Percentiles rank a stretch among this genome's conserved stretches.
phyloP scores from a whole-genome alignment of 768 basidiomycete species.

The Suillus variegatus region DNA sequence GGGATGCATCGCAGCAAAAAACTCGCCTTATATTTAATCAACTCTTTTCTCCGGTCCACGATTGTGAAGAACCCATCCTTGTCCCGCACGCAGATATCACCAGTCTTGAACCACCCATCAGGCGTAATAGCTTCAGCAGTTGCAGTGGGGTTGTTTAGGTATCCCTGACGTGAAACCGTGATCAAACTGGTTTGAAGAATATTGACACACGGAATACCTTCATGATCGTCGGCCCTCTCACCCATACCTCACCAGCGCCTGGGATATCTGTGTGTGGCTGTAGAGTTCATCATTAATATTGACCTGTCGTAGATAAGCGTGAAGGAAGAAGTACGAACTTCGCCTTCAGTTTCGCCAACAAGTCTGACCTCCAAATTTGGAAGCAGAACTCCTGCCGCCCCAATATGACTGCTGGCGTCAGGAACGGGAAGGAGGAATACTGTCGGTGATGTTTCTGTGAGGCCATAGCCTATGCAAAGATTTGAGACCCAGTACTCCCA shows the following conservation, averaged over 20 bases:
- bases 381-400: constrained; percentile 68
- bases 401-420: constrained; percentile 50
- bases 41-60: constrained; percentile 72
- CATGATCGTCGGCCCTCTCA: constrained; percentile 79
- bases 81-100: constrained; percentile 74
- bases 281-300: background rate
- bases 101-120: constrained; percentile 88
- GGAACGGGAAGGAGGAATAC: constrained; percentile 54
- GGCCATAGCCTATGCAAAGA: constrained; percentile 58
- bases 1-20: background rate
- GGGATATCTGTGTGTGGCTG: constrained; percentile 29
- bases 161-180: constrained; percentile 51
- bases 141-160: constrained; percentile 70
- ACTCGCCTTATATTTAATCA: constrained; percentile 71
- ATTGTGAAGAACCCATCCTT: constrained; percentile 73
- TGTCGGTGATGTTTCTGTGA: constrained; percentile 83
- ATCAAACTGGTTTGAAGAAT: background rate
- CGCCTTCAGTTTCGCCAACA: constrained; percentile 61
- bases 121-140: constrained; percentile 68
- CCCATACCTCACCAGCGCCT: constrained; percentile 78
- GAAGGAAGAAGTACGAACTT: constrained; percentile 21
- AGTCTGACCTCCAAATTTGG: constrained; percentile 78
- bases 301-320: background rate
- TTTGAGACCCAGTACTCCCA: background rate
- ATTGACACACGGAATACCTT: constrained; percentile 45